Conservation (phyloP, 768 basidiomycete species). For the Lentinus tigrinus region DNA sequence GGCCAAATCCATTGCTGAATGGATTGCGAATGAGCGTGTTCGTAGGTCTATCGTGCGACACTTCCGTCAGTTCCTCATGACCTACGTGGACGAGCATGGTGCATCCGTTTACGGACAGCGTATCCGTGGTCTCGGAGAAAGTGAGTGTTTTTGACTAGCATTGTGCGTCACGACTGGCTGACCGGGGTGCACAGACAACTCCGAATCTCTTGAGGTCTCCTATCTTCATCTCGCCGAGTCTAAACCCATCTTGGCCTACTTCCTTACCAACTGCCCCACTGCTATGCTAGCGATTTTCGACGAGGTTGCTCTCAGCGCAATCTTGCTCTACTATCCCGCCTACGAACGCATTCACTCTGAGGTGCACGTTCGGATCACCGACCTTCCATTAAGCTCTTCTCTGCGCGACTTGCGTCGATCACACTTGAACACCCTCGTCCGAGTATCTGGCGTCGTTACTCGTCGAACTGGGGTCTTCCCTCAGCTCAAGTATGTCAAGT, state of each 20-base stretch:
- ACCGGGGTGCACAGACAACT: constrained; percentile 65
- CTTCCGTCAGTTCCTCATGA: constrained; percentile 94
- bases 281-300: constrained; percentile 95
- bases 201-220: constrained; percentile 96
- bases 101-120: constrained; percentile 92
- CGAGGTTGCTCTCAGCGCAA: constrained; percentile 90
- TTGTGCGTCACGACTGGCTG: neutral
- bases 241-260: constrained; percentile 95
- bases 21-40: constrained; percentile 93
- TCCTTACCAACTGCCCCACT: constrained; percentile 91
- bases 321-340: constrained; percentile 91
- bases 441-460: constrained; percentile 95
- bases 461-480: constrained; percentile 95
- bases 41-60: constrained; percentile 87
- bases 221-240: constrained; percentile 92
- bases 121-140: constrained; percentile 92
- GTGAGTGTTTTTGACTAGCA: constrained; percentile 44
- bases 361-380: constrained; percentile 94
- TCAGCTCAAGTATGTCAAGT: constrained; percentile 99
- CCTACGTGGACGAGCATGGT: constrained; percentile 90
- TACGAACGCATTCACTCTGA: constrained; percentile 98
- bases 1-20: constrained; percentile 94
- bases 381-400: constrained; percentile 86
- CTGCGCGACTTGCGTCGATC: constrained; percentile 91
- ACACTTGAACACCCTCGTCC: constrained; percentile 93